Conservation (phyloP, 306 rosid genomes). For the Medicago arabica region DNA sequence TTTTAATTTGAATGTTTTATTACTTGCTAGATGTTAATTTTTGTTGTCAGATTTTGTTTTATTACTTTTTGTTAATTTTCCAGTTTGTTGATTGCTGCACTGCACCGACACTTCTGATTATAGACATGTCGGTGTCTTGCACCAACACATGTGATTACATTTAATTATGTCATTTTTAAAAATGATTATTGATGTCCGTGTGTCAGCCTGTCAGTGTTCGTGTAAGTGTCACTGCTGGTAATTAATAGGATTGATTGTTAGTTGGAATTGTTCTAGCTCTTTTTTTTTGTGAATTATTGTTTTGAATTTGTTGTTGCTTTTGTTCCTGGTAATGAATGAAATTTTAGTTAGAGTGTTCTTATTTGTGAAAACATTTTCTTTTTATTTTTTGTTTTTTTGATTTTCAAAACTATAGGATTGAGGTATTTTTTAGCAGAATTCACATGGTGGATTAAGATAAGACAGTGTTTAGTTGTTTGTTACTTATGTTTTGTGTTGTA, state of each 20-base stretch:
- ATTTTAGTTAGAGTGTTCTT: background rate
- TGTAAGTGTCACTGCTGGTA: background rate
- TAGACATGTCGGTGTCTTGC: no score
- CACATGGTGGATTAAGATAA: background rate
- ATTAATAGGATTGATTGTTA: slow-evolving; percentile 18
- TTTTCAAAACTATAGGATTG: background rate
- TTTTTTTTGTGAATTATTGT: background rate
- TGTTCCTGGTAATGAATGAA: background rate
- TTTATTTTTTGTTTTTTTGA: background rate
- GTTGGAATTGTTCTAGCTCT: slow-evolving; percentile 15
- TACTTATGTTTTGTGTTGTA: slow-evolving; percentile 15
- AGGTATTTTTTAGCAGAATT: background rate
- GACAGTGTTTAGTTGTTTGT: slow-evolving; percentile 2
- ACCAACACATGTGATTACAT: no score
- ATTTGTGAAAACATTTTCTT: background rate
- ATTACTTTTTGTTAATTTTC: background rate
- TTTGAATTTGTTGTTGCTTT: slow-evolving; percentile 1
- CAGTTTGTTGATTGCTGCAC: background rate
- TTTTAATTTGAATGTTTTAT: slow-evolving; percentile 11
- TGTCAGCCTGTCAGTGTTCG: no score
- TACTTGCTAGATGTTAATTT: slow-evolving; percentile 5
- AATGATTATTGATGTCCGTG: no score
- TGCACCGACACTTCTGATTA: no score
- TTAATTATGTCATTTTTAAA: no score
- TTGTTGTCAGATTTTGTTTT: background rate